Evolutionary conservation across 257 asterid genomes (phyloP), one percentile per base, ranked within the genome.

Genomic region (Fraxinus cuspidata): DNA sequence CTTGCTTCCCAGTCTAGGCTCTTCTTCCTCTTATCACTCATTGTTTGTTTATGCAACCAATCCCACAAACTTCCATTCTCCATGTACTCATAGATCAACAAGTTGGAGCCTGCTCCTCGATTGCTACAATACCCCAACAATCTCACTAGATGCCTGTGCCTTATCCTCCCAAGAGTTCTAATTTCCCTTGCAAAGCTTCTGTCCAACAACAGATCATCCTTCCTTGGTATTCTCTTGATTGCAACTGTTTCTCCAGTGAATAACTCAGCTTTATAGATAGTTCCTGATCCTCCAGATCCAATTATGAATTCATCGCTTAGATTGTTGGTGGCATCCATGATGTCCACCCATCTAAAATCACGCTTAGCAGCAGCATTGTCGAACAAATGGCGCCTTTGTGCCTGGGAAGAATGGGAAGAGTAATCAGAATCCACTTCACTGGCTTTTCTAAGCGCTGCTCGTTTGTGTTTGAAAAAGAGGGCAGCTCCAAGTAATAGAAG

Each of bases 21-120:
- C 78, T 66, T 82, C 80, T 86, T 84, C 87, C 70, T 88, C 88
- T 89, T 89, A 66, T 78, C 88, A 29, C 75, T 82, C 68, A n/a
- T 5, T 11, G 88, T 87, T 71, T 90, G 84, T 82, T 89, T 86
- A 64, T 92, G 94, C 80, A 94, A 76, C 97, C 95, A 92, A 77
- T 91, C 96, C 97, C 97, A 94, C 81, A 91, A 70, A 77, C 97
- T 94, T 70, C 97, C 97, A 7, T 92, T 92, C 86, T 92, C 97
- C 97, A 94, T 92, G 88, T 90, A 94, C 78, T 92, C 99, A 63
- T 94, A 94, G 32, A 94, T 91, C 89, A 94, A 53, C 83, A 94
- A 53, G 49, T 91, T 92, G 16, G 92, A 79, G n/a, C 90, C 92
- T 19, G 84, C 94, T 68, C 89, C 88, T 71, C 71, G 78, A 77